These are phyloP conservation scores for Tetrahymena elliotti DNA, from an alignment of 73 alveolate species.

Conservation along the genomic window DNA sequence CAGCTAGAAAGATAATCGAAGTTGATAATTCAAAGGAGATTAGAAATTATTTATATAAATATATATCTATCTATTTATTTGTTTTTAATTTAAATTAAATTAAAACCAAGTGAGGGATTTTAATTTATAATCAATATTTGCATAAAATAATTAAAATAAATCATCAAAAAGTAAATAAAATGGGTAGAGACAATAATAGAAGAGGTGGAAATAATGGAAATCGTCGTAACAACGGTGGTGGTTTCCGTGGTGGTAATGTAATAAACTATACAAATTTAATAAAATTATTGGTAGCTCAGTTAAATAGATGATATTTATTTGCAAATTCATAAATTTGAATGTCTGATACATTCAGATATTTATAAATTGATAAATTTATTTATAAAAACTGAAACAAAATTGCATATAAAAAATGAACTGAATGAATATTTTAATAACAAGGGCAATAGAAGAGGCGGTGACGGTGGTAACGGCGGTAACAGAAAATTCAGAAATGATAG, in stretches of 20 bases:
- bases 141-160: not conserved
- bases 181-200: not conserved
- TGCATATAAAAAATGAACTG: not conserved
- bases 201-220: not conserved
- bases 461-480: not conserved
- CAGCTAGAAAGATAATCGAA: not conserved
- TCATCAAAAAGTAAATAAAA: not conserved
- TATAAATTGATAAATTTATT: no score
- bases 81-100: not conserved
- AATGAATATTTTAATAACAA: not conserved
- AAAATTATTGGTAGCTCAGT: not conserved
- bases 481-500: not conserved
- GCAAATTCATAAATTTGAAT: no score
- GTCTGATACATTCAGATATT: not conserved
- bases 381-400: no score
- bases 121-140: not conserved
- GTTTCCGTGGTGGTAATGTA: not conserved
- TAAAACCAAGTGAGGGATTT: not conserved
- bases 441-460: not conserved
- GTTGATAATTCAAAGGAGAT: not conserved
- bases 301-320: no score
- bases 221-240: not conserved
- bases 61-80: not conserved
- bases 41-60: not conserved
- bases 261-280: not conserved